phyloP scores from a whole-genome alignment of 2,329 filamentous ascomycete genomes.

The Penicillium sp. region DNA sequence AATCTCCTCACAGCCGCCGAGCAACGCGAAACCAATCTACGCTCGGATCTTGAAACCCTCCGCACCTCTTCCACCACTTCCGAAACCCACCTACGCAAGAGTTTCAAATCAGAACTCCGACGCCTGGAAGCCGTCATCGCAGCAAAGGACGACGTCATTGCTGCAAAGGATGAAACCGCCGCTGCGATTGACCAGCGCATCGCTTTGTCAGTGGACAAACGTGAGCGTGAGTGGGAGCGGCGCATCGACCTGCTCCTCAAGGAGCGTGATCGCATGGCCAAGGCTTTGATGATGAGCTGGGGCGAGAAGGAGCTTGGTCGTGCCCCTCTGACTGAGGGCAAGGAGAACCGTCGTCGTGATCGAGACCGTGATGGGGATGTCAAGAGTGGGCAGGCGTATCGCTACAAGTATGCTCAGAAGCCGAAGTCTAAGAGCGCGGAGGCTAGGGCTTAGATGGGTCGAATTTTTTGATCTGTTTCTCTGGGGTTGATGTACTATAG shows the following conservation, averaged over 20 bases:
- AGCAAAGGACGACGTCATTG: constrained; percentile 41
- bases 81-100: constrained; percentile 25
- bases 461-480: background rate
- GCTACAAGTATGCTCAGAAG: constrained; percentile 36
- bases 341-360: constrained; percentile 25
- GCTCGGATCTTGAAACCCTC: constrained; percentile 31
- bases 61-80: constrained; percentile 23
- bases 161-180: constrained; percentile 42
- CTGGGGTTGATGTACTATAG: constrained; percentile 2
- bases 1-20: constrained; percentile 34
- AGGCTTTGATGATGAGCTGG: constrained; percentile 41
- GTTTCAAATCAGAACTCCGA: constrained; percentile 34
- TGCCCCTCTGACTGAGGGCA: constrained; percentile 17
- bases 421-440: constrained; percentile 16
- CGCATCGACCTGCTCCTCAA: constrained; percentile 42
- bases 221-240: constrained; percentile 45
- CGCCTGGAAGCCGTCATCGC: constrained; percentile 36
- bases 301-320: constrained; percentile 42
- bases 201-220: constrained; percentile 40
- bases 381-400: constrained; percentile 36
- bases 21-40: constrained; percentile 35
- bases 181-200: constrained; percentile 41
- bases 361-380: constrained; percentile 10
- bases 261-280: constrained; percentile 42
- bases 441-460: constrained; percentile 10